phyloP scores from a whole-genome alignment of 345 rosid species.

The Rhizophora apiculata region DNA sequence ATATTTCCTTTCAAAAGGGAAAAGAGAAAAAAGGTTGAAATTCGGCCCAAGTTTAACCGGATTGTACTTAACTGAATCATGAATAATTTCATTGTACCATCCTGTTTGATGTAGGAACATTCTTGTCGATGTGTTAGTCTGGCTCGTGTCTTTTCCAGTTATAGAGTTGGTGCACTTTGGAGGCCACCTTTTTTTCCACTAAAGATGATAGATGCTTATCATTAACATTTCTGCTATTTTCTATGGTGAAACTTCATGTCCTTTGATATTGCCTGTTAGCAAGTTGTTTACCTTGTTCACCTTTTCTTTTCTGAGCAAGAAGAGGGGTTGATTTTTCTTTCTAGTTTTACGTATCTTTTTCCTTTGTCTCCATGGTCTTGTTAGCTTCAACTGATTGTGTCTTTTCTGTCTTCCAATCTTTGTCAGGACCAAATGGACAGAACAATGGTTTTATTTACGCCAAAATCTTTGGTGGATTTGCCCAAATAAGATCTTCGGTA shows the following conservation, averaged over 20 bases:
- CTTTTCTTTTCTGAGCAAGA: not conserved
- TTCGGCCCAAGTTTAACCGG: not conserved
- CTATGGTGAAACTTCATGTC: not conserved
- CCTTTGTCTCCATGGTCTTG: not conserved
- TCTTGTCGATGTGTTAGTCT: not conserved
- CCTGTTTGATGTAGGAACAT: constrained; percentile 1
- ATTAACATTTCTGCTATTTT: not conserved
- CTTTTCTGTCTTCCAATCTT: constrained; percentile 4
- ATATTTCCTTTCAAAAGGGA: not conserved
- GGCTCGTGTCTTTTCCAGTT: not conserved
- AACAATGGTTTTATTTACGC: constrained; percentile 80
- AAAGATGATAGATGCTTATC: not conserved
- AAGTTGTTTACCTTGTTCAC: not conserved
- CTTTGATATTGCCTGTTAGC: not conserved
- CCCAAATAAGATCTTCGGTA: constrained; percentile 85
- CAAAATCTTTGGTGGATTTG: constrained; percentile 91
- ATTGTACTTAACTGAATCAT: not conserved
- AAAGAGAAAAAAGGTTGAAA: not conserved
- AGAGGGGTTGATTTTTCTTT: not conserved
- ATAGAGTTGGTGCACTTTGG: not conserved
- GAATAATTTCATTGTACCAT: not conserved
- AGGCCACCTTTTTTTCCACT: not conserved
- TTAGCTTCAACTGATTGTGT: not conserved
- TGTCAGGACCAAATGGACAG: constrained; percentile 55
- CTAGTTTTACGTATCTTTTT: not conserved